Evolutionary conservation across 768 basidiomycete genomes (phyloP).

Genomic region (Lactifluus hygrophoroides): DNA sequence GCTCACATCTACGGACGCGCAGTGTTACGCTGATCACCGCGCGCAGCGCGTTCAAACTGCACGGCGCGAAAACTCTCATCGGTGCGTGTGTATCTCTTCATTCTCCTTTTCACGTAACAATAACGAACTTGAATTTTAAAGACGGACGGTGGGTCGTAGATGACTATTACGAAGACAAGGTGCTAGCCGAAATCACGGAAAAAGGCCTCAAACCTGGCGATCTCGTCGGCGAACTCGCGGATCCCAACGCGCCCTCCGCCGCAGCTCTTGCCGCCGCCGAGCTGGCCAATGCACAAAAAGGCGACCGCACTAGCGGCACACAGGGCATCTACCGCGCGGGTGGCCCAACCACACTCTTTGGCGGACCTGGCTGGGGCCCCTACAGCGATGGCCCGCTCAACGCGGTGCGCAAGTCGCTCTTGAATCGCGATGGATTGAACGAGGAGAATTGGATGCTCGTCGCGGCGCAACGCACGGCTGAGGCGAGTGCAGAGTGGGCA

Average conservation of each 20-base stretch:
- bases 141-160: constrained; percentile 91
- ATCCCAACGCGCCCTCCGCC: constrained; percentile 55
- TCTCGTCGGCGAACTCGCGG: constrained; percentile 62
- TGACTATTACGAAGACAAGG: constrained; percentile 92
- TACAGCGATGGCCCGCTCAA: constrained; percentile 84
- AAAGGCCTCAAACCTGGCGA: constrained; percentile 79
- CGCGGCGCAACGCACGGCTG: constrained; percentile 56
- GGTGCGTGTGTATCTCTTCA: constrained; percentile 38
- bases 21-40: constrained; percentile 93
- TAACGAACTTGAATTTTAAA: constrained; percentile 24
- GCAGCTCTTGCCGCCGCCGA: constrained; percentile 37
- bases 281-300: constrained; percentile 29
- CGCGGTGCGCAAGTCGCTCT: constrained; percentile 70
- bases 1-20: constrained; percentile 79
- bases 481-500: constrained; percentile 57
- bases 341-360: constrained; percentile 90
- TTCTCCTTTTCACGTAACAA: constrained; percentile 1
- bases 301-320: constrained; percentile 40
- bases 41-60: constrained; percentile 87
- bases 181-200: constrained; percentile 64
- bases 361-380: constrained; percentile 73
- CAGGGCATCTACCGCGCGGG: constrained; percentile 83
- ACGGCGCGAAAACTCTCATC: constrained; percentile 84
- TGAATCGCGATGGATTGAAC: constrained; percentile 72
- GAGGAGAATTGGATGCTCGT: constrained; percentile 92